These are phyloP conservation scores for Chenopodium album DNA, from an alignment of 148 eudicot species.

Conservation along the genomic window DNA sequence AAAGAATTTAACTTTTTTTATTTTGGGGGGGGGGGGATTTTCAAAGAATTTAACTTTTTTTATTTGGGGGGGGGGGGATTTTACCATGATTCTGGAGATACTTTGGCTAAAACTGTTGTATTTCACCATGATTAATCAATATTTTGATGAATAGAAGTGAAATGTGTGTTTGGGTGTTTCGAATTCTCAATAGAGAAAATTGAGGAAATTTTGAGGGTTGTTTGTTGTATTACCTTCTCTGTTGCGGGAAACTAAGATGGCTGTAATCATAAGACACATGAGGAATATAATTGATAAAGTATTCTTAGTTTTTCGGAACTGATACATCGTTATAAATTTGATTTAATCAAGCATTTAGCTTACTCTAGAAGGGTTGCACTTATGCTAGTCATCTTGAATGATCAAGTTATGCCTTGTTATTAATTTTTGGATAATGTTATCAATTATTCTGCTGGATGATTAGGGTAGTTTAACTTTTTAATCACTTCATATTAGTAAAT, in stretches of 20 bases:
- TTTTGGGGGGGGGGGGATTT: neutral
- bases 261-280: neutral
- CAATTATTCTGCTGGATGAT: neutral
- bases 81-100: neutral
- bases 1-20: too few species aligned
- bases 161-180: neutral
- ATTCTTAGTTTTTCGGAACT: neutral
- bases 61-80: neutral
- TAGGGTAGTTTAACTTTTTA: neutral
- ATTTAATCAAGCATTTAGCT: neutral
- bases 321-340: neutral
- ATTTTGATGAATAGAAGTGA: neutral
- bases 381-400: neutral
- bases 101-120: neutral
- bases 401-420: neutral
- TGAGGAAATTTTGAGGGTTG: neutral
- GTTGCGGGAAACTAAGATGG: neutral
- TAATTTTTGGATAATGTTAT: neutral
- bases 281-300: neutral
- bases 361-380: neutral
- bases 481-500: neutral
- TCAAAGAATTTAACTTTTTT: too few species aligned
- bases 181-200: neutral
- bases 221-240: neutral
- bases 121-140: too few species aligned